Base-by-base conservation (phyloP, 352 stramenopile genomes). In the Phytophthora pseudosyringae region DNA sequence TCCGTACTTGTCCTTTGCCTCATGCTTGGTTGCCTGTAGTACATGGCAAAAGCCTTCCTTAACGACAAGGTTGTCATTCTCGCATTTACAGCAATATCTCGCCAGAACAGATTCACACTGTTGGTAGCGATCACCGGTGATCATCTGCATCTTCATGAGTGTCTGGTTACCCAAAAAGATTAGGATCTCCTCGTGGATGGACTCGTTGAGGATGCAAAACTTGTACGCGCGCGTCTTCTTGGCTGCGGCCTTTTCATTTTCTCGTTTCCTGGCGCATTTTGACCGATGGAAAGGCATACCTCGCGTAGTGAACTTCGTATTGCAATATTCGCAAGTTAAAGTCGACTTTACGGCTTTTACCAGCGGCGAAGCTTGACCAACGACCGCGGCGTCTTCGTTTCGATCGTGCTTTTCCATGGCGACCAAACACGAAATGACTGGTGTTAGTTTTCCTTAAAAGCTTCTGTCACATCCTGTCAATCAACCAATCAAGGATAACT, bases 91-190 rank as follows among this genome's bases (percentile, higher is more conserved):
- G 49, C 64, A 77, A 31, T 51, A 57, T 4, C 16, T 48, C 15
- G 47, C 55, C 32, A 76, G 29, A 29, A 53, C 10, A 2, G 48
- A 33, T 16, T 73, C 50, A 50, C 69, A 77, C 1, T 46, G 1
- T 1, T 15, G 10, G 45, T 66, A 77, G 2, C 8, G 31, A 28
- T 71, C 59, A 12, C 69, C 64, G 21, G 65, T 75, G 25, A 72
- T 47, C 13, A 31, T 36, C 28, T 78, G 69, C 39, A 77, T 46
- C 54, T 77, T 77, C 13, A 51, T 71, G 29, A 75, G 59, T 18
- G 59, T 49, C 46, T 77, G 70, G 33, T 78, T 75, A 25, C 47
- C 33, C 21, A 78, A 39, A 35, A 70, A 78, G 4, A 40, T 45
- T 0, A 60, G 40, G 7, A 60, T 38, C 9, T 59, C 18, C 18